phyloP scores from a whole-genome alignment of 1,139 yeast species.

The Casaregolazyma suthepensis region DNA sequence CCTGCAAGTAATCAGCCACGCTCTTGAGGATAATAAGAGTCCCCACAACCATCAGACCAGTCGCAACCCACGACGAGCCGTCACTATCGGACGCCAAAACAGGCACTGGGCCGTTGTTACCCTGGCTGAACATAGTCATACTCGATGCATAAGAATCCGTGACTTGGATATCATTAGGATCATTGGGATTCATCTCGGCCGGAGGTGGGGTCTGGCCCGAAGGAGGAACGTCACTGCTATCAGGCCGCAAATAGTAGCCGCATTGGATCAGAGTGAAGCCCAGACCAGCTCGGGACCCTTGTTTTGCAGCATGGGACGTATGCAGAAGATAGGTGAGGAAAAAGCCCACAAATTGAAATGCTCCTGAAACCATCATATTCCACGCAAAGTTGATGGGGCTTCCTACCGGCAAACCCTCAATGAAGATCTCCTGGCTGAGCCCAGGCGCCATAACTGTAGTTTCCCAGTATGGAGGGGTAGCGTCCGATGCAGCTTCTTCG shows the following conservation, averaged over 20 bases:
- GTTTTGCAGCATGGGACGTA: slow-evolving; percentile 95
- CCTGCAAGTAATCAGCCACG: slow-evolving; percentile 61
- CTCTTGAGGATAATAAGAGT: slow-evolving; percentile 60
- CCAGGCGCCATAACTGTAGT: slow-evolving; percentile 79
- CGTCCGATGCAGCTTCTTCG: slow-evolving; percentile 92
- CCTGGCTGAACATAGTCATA: slow-evolving; percentile 11
- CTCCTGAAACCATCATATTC: slow-evolving; percentile 82
- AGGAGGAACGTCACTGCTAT: slow-evolving; percentile 22
- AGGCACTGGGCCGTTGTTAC: slow-evolving; percentile 2
- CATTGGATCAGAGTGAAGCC: slow-evolving; percentile 78
- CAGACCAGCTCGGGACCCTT: slow-evolving; percentile 89
- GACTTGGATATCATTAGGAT: slow-evolving; percentile 35
- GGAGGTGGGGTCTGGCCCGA: slow-evolving; percentile 28
- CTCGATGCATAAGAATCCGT: slow-evolving; percentile 19
- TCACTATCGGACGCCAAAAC: slow-evolving; percentile 8
- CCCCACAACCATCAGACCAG: slow-evolving; percentile 63
- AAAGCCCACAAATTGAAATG: slow-evolving; percentile 93
- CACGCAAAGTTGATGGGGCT: slow-evolving; percentile 79
- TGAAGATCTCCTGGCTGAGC: slow-evolving; percentile 78
- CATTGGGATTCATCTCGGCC: slow-evolving; percentile 30
- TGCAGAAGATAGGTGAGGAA: slow-evolving; percentile 83
- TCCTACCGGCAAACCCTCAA: slow-evolving; percentile 97
- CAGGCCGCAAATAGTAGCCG: slow-evolving; percentile 68
- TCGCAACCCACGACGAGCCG: slow-evolving; percentile 36
- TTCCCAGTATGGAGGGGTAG: slow-evolving; percentile 97